Conservation (phyloP, 306 rosid genomes). For the Malus fusca region DNA sequence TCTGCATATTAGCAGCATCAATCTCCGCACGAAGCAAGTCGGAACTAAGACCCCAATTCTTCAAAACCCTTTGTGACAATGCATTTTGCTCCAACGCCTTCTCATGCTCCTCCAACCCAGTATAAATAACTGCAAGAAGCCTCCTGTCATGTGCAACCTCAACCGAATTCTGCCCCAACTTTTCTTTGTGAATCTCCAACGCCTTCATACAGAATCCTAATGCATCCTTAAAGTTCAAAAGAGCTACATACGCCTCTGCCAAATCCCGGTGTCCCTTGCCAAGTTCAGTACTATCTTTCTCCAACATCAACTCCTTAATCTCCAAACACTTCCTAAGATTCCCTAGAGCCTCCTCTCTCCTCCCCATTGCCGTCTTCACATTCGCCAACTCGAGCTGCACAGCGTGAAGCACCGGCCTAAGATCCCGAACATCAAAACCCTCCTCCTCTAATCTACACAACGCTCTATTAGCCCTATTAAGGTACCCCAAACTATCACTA, state of each 20-base stretch:
- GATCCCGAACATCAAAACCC: constrained; percentile 41
- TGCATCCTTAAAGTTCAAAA: constrained; percentile 74
- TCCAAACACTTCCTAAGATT: constrained; percentile 75
- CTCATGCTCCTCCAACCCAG: constrained; percentile 84
- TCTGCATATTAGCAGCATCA: constrained; percentile 89
- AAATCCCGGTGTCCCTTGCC: constrained; percentile 67
- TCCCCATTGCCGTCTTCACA: constrained; percentile 82
- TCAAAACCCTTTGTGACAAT: constrained; percentile 62
- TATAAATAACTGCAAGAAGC: constrained; percentile 68
- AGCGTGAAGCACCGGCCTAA: constrained; percentile 77
- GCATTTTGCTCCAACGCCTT: constrained; percentile 83
- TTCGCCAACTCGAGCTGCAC: constrained; percentile 77
- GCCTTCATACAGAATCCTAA: constrained; percentile 70
- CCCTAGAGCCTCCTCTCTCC: constrained; percentile 87
- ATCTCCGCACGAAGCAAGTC: constrained; percentile 72
- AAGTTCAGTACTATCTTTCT: constrained; percentile 58
- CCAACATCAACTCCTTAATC: constrained; percentile 71
- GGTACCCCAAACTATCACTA: constrained; percentile 73
- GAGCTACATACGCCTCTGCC: constrained; percentile 71
- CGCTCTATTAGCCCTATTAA: constrained; percentile 68
- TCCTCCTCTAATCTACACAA: constrained; percentile 58
- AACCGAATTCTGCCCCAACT: constrained; percentile 67
- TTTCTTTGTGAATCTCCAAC: constrained; percentile 58
- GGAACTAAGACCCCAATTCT: constrained; percentile 73
- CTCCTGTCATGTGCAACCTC: constrained; percentile 81